These are phyloP conservation scores for Peronosclerospora sorghi DNA, from an alignment of 352 stramenopile genomes.

Conservation along the genomic window DNA sequence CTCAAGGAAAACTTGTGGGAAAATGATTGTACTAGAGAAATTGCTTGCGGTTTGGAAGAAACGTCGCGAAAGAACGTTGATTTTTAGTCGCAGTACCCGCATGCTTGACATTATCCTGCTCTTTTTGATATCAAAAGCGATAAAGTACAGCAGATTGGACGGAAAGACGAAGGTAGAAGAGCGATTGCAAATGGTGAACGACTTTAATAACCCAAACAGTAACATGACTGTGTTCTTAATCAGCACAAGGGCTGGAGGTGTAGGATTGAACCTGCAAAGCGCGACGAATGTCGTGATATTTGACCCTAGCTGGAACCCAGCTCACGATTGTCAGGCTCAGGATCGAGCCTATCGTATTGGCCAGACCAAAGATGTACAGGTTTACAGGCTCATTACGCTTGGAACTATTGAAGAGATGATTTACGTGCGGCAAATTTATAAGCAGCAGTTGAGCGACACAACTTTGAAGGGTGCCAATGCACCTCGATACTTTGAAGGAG, in stretches of 20 bases:
- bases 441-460: conserved; percentile 75
- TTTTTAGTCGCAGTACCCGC: conserved; percentile 70
- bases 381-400: conserved; percentile 76
- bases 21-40: conserved; percentile 73
- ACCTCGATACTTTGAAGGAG: conserved; percentile 69
- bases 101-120: conserved; percentile 78
- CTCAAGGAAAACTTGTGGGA: conserved; percentile 62
- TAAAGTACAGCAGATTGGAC: conserved; percentile 51
- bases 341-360: conserved; percentile 80
- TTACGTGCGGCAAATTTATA: conserved; percentile 81
- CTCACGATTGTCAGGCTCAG: conserved; percentile 75
- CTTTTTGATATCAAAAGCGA: conserved; percentile 59
- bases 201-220: conserved; percentile 52
- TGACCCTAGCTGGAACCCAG: conserved; percentile 82
- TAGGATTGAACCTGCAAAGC: conserved; percentile 68
- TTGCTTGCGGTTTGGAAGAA: conserved; percentile 52
- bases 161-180: conserved; percentile 70
- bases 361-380: conserved; percentile 76
- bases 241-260: conserved; percentile 60
- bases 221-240: conserved; percentile 65
- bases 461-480: conserved; percentile 60
- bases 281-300: conserved; percentile 83
- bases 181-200: conserved; percentile 55
- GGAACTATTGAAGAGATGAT: conserved; percentile 86
- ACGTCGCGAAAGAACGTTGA: conserved; percentile 48